phyloP scores from a whole-genome alignment of 768 basidiomycete genomes.

The Gautieria morchelliformis region DNA sequence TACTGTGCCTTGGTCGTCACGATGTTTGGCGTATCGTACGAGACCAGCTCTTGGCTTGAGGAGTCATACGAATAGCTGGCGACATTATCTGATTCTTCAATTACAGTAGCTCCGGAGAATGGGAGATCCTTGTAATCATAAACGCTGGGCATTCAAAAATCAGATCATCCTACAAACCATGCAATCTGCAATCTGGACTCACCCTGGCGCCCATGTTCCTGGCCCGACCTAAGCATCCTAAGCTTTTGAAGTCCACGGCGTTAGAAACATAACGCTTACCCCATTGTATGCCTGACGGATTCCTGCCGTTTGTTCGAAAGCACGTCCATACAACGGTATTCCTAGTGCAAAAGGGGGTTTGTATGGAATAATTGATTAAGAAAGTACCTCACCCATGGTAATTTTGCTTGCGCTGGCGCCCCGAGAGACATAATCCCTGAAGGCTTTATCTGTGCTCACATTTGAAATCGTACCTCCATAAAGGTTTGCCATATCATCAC shows the following conservation, averaged over 20 bases:
- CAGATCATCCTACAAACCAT: background rate
- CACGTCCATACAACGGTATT: constrained; percentile 74
- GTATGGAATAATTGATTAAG: background rate
- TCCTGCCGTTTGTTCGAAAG: constrained; percentile 61
- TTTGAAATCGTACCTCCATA: constrained; percentile 55
- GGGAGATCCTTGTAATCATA: constrained; percentile 75
- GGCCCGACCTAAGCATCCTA: constrained; percentile 45
- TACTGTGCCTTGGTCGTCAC: constrained; percentile 60
- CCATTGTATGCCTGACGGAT: constrained; percentile 62
- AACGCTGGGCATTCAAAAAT: constrained; percentile 19
- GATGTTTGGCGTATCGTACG: constrained; percentile 68
- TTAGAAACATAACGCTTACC: constrained; percentile 25
- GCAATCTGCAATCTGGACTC: background rate
- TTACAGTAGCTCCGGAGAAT: constrained; percentile 41
- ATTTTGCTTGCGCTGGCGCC: constrained; percentile 63
- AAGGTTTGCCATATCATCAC: constrained; percentile 55
- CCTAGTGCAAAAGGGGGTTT: constrained; percentile 23
- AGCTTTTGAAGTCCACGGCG: too few species aligned
- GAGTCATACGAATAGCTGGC: constrained; percentile 72
- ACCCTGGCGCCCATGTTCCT: constrained; percentile 56
- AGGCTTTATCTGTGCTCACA: constrained; percentile 58
- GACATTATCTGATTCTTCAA: constrained; percentile 60
- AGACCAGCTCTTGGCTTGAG: constrained; percentile 55
- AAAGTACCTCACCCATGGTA: constrained; percentile 39
- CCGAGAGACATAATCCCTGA: constrained; percentile 46